Evolutionary conservation across 345 rosid genomes (phyloP), one percentile per base, ranked within the genome.

Genomic region (Eucalyptus erythrocorys): DNA sequence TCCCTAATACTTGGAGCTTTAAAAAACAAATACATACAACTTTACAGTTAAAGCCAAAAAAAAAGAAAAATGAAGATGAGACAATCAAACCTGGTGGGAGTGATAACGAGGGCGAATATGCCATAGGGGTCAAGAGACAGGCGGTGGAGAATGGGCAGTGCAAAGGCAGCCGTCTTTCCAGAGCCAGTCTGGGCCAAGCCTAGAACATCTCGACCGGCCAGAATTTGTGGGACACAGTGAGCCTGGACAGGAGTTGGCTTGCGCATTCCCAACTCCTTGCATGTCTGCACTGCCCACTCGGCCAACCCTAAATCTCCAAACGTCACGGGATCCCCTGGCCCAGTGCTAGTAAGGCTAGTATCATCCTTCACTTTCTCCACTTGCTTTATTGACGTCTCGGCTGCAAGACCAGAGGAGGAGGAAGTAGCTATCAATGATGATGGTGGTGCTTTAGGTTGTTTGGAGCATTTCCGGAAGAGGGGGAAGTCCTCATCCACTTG

Each of bases 121-220:
- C 99, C 99, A 80, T 92, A 98, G 0, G 97, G 99, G 76, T 97
- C 96, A 90, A 95, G 97, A 7, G 98, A 95, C 79, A 98, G 91
- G 8, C 93, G 94, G 88, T 97, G 94, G 87, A 98, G 94, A 82
- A 98, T 97, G 3, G 99, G 99, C 27, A 98, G 90, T n/a, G 99
- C 99, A 89, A 97, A 98, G 26, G 99, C 97, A 19, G 98, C 99
- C 19, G 99, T 97, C 93, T 98, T 98, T 42, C 99, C 99, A 86
- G 97, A 95, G 8, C 99, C 99, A 1, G 99, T 98, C 91, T 97
- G 98, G 10, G 99, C 99, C 86, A 98, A 93, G 4, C 99, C 98
- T 15, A 98, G 82, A 51, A 97, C 98, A 92, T 98, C 98, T 8
- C 95, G 90, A 13, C 99, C 98, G 0, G 92, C 93, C 4, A 97